Base-by-base conservation (phyloP, 805 yeast species). In the Wickerhamiella kazuoi region DNA sequence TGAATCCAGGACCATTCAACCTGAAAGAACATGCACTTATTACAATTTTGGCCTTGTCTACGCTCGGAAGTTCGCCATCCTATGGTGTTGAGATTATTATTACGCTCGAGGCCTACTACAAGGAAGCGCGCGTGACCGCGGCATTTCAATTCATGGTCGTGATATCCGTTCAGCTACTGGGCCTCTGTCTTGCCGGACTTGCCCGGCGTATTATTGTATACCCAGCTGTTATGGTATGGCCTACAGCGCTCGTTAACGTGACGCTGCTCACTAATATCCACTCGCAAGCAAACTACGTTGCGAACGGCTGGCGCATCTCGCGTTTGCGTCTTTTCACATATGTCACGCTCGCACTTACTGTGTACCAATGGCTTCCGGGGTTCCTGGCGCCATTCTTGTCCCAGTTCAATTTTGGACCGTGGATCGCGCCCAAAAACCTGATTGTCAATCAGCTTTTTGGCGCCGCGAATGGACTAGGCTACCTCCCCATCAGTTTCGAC, bases 171-270 rank as follows among this genome's bases (percentile, higher is more conserved):
- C 82, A 77, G 53, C 61, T 71, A 46, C 62, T 78, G 38, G 84
- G 86, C 8, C 72, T 73, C 45, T 76, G 79, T 21, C 54, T 74
- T 38, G 81, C 80, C 34, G 86, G 86, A 23, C 39, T 77, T 41
- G 62, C 69, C 31, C 63, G 77, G 46, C 65, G 69, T 46, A 61
- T 74, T 28, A 62, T 78, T 44, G 76, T 78, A 14, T 68, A 69
- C 42, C 78, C 83, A 4, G 67, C 76, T 4, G 61, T 72, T n/a
- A 70, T 75, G 56, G 65, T 76, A 38, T 79, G 86, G 86, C 87
- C 87, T 3, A 56, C 71, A 2, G 68, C 68, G 49, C 62, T 79
- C 52, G 79, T 75, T 38, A 64, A 74, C 3, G 51, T 72, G 21
- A 73, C 79, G 18, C 67, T 75, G 46, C 63, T 70, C 59, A 61